phyloP scores from a whole-genome alignment of 2,329 filamentous ascomycete species.

The Venturia pyrina region DNA sequence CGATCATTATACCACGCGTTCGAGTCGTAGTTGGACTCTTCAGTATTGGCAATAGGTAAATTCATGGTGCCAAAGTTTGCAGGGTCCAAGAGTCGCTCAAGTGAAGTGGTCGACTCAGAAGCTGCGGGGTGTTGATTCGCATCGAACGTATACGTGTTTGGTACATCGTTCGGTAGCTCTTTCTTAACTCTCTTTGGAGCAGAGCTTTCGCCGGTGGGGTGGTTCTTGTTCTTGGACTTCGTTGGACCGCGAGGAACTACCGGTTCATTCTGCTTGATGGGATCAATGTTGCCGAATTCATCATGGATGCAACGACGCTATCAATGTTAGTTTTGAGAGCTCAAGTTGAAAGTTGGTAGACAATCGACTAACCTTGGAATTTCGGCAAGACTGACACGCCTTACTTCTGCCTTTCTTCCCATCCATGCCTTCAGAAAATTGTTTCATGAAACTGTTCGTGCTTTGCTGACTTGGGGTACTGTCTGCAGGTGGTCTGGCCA shows the following conservation, averaged over 20 bases:
- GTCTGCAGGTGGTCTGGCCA: constrained; percentile 18
- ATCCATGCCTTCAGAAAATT: constrained; percentile 29
- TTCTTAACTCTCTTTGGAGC: constrained; percentile 1
- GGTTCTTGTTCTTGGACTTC: constrained; percentile 7
- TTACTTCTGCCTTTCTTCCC: constrained; percentile 51
- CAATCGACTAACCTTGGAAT: constrained; percentile 48
- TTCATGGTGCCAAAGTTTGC: not conserved
- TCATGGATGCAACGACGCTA: constrained; percentile 57
- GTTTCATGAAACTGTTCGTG: constrained; percentile 11
- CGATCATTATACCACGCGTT: not conserved
- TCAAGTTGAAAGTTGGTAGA: not conserved
- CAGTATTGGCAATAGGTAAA: not conserved
- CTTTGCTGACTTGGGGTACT: constrained; percentile 2
- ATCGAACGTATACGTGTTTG: constrained; percentile 4
- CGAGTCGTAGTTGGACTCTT: not conserved
- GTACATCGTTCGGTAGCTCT: not conserved
- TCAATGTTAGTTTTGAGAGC: not conserved
- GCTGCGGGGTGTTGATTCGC: not conserved
- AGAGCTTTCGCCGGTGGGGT: not conserved
- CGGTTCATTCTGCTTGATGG: constrained; percentile 51
- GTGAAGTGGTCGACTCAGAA: not conserved
- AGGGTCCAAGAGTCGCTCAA: not conserved
- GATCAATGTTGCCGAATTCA: constrained; percentile 53
- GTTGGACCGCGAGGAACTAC: constrained; percentile 47
- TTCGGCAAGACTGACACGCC: constrained; percentile 56